Base-by-base conservation (phyloP, 1,284 basidiomycete genomes). In the Bjerkandera adusta region DNA sequence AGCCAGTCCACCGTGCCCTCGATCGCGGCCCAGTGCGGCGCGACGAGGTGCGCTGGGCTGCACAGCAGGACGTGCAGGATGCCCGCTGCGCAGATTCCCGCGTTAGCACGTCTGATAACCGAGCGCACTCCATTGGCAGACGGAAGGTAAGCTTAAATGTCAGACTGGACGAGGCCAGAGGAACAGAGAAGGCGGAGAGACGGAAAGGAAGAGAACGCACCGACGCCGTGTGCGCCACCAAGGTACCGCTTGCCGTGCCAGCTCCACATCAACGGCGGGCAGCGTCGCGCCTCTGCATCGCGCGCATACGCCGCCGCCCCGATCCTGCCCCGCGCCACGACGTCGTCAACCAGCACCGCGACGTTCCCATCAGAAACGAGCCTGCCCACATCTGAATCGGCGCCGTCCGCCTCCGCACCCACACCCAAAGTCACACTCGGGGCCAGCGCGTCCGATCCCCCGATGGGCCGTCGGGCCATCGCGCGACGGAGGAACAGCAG, bases 231-330 rank as follows among this genome's bases (percentile, higher is more conserved):
- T 4, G 76, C 77, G 10, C 63, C 76, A 39, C 79, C 79, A 2
- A 81, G 60, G 53, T 81, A 81, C 18, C 71, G 64, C 55, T 72
- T 77, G 13, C 68, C 65, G 52, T 77, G 72, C 78, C 78, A 80
- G 7, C 61, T 65, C 79, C 78, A 81, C 76, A 79, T 79, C 25
- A 80, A 64, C 4, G 73, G 68, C 1, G 73, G 67, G 3, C 16
- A 45, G 35, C 24, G 43, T 18, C 51, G 16, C 21, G 55, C 27
- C 48, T 57, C 24, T 49, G 38, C 50, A 25, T 62, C 54, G 29
- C 52, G 49, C 8, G 27, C 29, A 36, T 74, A 74, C 16, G 52
- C 47, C 39, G 50, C 54, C 2, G 73, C 71, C 2, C 77, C 77
- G 22, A 61, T 50, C 47, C 57, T 63, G 22, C 77, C 78, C 41